Base-by-base conservation (phyloP, 768 basidiomycete species). In the Calocybe cyanea region DNA sequence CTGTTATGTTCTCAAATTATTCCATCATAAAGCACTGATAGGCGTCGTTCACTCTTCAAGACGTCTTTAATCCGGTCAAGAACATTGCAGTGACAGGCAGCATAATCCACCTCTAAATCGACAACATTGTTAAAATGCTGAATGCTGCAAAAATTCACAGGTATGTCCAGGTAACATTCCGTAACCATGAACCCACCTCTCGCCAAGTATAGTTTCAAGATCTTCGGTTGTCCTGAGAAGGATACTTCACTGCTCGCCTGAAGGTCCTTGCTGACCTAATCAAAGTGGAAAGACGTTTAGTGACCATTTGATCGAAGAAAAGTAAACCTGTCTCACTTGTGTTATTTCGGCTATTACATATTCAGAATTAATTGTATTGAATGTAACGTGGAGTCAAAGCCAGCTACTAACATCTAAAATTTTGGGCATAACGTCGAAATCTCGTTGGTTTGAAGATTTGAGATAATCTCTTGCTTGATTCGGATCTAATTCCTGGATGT, bases 21-120 rank as follows among this genome's bases (percentile, higher is more conserved):
- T 18, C 63, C 52, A 44, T 62, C 64, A 32, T 80, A 55, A 28
- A 64, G 57, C 19, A 54, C 53, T 20, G 62, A 55, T 17, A 72
- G 53, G 30, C 67, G 63, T 31, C 70, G 62, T 33, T 67, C 69
- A 30, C 63, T 59, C 46, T 72, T 68, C 40, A 64, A 61, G 44
- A 75, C 60, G n/a, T 73, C 72, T 31, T 76, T 73, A 49, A 74
- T 63, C 15, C 62, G 63, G 38, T 57, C 53, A 38, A 68, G 57
- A 32, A 79, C 61, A 23, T 67, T 62, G 34, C 66, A 63, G 46
- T 73, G 67, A 43, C 68, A 65, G 19, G 49, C 59, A 30, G 73
- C 66, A 51, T 83, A 84, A 43, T 75, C 72, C 43, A 71, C 69
- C 53, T 83, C 78, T 14, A 83, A 68, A 43, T 72, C 70, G 23